Conservation (phyloP, 148 eudicot genomes). For the Simmondsia chinensis region DNA sequence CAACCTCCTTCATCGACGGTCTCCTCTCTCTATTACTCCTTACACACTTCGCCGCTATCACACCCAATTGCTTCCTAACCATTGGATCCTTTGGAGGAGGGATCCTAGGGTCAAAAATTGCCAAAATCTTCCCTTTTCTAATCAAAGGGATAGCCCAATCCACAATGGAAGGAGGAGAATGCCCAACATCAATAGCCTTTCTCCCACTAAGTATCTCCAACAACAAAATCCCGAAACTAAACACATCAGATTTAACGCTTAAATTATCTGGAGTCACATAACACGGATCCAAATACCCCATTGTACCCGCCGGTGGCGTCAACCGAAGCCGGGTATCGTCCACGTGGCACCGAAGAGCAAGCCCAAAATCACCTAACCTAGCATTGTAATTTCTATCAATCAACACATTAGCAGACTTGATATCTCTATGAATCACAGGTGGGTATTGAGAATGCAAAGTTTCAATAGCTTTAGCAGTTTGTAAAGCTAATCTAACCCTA, state of each 20-base stretch:
- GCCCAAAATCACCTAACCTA: conserved; percentile 74
- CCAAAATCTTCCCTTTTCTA: conserved; percentile 50
- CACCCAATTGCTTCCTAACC: conserved; percentile 64
- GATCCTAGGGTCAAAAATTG: conserved; percentile 68
- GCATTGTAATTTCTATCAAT: conserved; percentile 60
- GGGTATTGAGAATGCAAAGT: conserved; percentile 59
- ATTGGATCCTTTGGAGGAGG: conserved; percentile 58
- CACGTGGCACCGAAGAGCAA: conserved; percentile 50
- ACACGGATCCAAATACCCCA: conserved; percentile 82
- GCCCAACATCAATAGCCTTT: conserved; percentile 75
- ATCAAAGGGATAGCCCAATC: conserved; percentile 96
- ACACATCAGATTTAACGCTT: conserved; percentile 82
- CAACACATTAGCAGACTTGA: conserved; percentile 81
- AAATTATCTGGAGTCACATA: conserved; percentile 91
- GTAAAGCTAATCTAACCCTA: conserved; percentile 47
- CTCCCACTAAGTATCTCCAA: conserved; percentile 89
- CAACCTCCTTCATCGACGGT: conserved; percentile 78
- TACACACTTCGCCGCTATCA: conserved; percentile 89
- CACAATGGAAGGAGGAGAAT: conserved; percentile 86
- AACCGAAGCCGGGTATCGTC: conserved; percentile 47
- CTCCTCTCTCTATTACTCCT: conserved; percentile 79
- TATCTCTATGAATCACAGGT: conserved; percentile 83
- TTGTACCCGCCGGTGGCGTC: conserved; percentile 90
- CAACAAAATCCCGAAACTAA: conserved; percentile 85
- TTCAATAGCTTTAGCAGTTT: conserved; percentile 59